A percentile compares a stretch with the other conserved stretches of the same genome.
phyloP scores from a whole-genome alignment of 2,329 filamentous ascomycete genomes.

The Pyrenophora seminiperda region DNA sequence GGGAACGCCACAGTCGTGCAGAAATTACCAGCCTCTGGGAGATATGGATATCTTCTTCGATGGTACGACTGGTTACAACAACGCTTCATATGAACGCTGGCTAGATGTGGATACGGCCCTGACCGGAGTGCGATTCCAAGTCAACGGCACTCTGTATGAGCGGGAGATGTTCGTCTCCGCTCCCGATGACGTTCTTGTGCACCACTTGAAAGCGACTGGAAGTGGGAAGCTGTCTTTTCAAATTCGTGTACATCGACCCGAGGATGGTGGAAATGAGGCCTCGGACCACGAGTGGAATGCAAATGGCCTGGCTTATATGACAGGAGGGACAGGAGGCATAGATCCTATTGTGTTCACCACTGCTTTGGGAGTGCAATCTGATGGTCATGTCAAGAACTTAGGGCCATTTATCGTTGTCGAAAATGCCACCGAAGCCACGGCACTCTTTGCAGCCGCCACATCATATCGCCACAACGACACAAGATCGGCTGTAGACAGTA shows the following conservation, averaged over 20 bases:
- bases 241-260: constrained; percentile 9
- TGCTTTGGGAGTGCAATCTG: constrained; percentile 4
- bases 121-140: background rate
- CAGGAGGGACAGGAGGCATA: constrained; percentile 5
- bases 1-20: constrained; percentile 5
- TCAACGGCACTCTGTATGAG: constrained; percentile 6
- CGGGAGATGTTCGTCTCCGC: constrained; percentile 9
- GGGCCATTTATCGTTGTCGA: constrained; percentile 8
- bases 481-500: constrained; percentile 30
- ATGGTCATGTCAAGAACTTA: constrained; percentile 8
- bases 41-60: constrained; percentile 10
- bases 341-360: constrained; percentile 7
- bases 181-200: constrained; percentile 19
- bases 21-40: constrained; percentile 8
- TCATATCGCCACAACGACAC: constrained; percentile 45
- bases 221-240: constrained; percentile 5
- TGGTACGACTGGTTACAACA: constrained; percentile 1
- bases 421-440: constrained; percentile 44
- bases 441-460: constrained; percentile 51
- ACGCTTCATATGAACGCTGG: constrained; percentile 5
- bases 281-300: constrained; percentile 10
- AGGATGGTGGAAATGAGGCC: constrained; percentile 7
- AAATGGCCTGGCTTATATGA: constrained; percentile 6
- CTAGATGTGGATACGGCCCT: constrained; percentile 1
- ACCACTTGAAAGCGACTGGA: constrained; percentile 4